Evolutionary conservation across 495 filamentous ascomycete genomes (phyloP), one percentile per base, ranked within the genome.

Genomic region (Trichoderma parareesei): DNA sequence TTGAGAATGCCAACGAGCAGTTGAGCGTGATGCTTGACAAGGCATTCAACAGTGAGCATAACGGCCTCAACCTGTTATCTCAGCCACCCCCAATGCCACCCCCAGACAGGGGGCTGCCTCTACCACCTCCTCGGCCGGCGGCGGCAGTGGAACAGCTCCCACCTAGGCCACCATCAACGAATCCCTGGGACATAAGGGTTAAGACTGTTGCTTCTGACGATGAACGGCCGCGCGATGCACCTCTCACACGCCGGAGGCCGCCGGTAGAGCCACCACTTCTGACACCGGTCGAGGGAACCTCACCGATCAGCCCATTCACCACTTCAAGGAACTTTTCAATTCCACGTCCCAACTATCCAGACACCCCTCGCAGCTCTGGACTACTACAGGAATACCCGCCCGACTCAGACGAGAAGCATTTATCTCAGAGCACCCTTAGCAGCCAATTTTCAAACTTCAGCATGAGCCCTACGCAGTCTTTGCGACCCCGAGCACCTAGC

Each of bases 131-230:
- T 13, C 27, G 27, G 2, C 33, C 27, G 5, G 27, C 20, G 27
- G 61, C 33, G 20, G 41, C 20, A 37, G 41, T 48, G 41, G 61
- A 63, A n/a, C 62, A 40, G 8, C 11, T 49, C 27, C 62, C 68
- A 62, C 70, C 70, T 62, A 67, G 70, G 64, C 70, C 70, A n/a
- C 67, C 70, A 41, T 69, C 70, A 27, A 38, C 67, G 18, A 68
- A 72, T 63, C 70, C 70, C 38, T 72, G 70, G 70, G 69, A 71
- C 49, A 60, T 73, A 57, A 53, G 44, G 37, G 35, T 60, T 5
- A 49, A 38, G 49, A 27, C 37, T 14, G 38, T 41, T 4, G 33
- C 53, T 38, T 57, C 53, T 37, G 53, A 57, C 16, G 53, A 57
- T 57, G 53, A 57, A 37, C 20, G 53, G 9, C 27, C 53, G 33